Evolutionary conservation across 2,329 filamentous ascomycete genomes (phyloP), one percentile per base, ranked within the genome.

Genomic region (Amesomyces nigricolor): DNA sequence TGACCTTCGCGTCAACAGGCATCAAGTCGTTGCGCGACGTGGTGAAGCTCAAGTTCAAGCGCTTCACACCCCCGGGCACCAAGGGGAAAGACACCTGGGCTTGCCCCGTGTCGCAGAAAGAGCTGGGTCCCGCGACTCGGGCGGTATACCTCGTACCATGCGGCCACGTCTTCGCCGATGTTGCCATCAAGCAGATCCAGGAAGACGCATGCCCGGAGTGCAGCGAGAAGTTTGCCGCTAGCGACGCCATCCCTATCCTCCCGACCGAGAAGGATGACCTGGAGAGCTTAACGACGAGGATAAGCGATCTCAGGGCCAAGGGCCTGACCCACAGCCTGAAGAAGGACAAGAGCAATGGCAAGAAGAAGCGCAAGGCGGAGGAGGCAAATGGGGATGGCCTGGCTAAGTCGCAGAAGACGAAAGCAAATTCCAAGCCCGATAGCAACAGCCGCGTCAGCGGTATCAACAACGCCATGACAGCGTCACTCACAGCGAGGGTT

Each of bases 131-230:
- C 0, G 78, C 78, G 5, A 85, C 86, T 14, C 92, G 87, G 70
- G 80, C 90, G 0, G 89, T 95, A 1, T 99, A 97, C 65, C 66
- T 99, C 2, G 89, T 97, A 4, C 94, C 94, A 0, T 99, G 94
- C 66, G 95, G 94, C 0, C 95, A 99, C 75, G 91, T 89, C 0
- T 97, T 97, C 71, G 86, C 89, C 0, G 91, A 95, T 58, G 83
- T 85, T 51, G 90, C 91, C 7, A 85, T 97, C 62, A 88, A 86
- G 62, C 88, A 94, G 71, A 83, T 95, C n/a, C 68, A 74, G 3
- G 86, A 88, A 61, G 75, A 77, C 29, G 66, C 69, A 0, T 87
- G 83, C 55, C 80, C 82, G 0, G 80, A 92, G 72, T 99, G 94
- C 71, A 89, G 87, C 62, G 83, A 85, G 54, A 65, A 78, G 0